Evolutionary conservation across 352 stramenopile genomes (phyloP).

Genomic region (Phytophthora nicotianae): DNA sequence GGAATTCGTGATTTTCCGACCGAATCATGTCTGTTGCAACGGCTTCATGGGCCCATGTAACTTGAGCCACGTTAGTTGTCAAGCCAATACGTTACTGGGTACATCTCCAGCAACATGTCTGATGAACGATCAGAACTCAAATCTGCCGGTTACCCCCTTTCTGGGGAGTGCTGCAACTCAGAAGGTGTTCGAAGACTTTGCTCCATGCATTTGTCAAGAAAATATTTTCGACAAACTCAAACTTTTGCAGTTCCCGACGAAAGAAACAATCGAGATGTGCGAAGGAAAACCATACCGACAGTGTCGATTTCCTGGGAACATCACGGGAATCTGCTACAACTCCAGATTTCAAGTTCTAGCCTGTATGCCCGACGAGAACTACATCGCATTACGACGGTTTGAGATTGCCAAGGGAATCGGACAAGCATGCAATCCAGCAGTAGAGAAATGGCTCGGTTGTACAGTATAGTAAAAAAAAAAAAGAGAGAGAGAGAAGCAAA

Average conservation of each 20-base stretch:
- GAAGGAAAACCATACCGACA: conserved; percentile 18
- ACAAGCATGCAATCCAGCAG: conserved; percentile 23
- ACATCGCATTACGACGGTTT: conserved; percentile 27
- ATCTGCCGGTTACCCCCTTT: too few relatives aligned
- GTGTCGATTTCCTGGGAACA: conserved; percentile 12
- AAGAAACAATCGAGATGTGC: conserved; percentile 15
- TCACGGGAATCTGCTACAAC: conserved; percentile 23
- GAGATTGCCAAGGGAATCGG: conserved; percentile 32
- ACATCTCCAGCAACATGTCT: conserved; percentile 15
- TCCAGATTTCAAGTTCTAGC: conserved; percentile 28
- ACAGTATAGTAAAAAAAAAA: neutral
- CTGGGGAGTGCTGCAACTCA: too few relatives aligned
- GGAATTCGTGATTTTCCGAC: conserved; percentile 16
- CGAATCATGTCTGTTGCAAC: conserved; percentile 38
- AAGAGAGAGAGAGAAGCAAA: too few relatives aligned
- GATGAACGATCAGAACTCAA: neutral
- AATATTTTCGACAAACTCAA: too few relatives aligned
- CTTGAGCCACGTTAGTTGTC: conserved; percentile 27
- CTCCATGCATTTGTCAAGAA: too few relatives aligned
- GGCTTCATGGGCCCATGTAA: conserved; percentile 36
- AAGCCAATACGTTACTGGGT: conserved; percentile 1
- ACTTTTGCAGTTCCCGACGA: too few relatives aligned
- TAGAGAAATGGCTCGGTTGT: conserved; percentile 39
- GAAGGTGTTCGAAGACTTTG: too few relatives aligned
- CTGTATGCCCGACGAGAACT: conserved; percentile 26